A percentile compares a stretch with the other conserved stretches of the same genome.
phyloP scores from a whole-genome alignment of 441 rosid species.

The Populus trichocarpa region DNA sequence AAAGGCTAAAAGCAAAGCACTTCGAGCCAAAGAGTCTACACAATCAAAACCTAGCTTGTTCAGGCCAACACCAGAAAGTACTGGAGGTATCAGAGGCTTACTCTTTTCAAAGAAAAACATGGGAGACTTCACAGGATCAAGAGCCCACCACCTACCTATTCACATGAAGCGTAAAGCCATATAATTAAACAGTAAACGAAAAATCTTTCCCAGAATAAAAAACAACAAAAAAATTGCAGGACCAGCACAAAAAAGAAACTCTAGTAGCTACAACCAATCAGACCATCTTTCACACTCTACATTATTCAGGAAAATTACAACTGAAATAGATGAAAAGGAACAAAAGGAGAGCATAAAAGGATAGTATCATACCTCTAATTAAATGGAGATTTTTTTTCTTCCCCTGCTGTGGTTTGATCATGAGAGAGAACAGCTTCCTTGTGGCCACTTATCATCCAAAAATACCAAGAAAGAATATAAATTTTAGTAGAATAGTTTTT shows the following conservation, averaged over 20 bases:
- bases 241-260: conserved; percentile 4
- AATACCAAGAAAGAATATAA: too few relatives aligned
- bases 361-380: too few relatives aligned
- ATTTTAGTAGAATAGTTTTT: too few relatives aligned
- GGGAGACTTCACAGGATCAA: conserved; percentile 78
- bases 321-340: too few relatives aligned
- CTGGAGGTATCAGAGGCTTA: conserved; percentile 61
- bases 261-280: not conserved
- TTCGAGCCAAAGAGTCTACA: too few relatives aligned
- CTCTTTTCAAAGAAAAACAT: conserved; percentile 85
- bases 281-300: not conserved
- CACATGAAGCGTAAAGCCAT: conserved; percentile 9
- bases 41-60: conserved; percentile 47
- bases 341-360: too few relatives aligned
- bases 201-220: not conserved
- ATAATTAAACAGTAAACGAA: not conserved
- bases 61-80: conserved; percentile 59
- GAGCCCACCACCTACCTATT: conserved; percentile 83
- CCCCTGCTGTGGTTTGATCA: too few relatives aligned
- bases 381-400: too few relatives aligned
- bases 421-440: too few relatives aligned
- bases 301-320: not conserved
- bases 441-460: too few relatives aligned
- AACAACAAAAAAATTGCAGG: too few relatives aligned
- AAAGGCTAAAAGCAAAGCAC: too few relatives aligned